Conservation (phyloP, 2,329 filamentous ascomycete genomes). For the Botrytis byssoidea region DNA sequence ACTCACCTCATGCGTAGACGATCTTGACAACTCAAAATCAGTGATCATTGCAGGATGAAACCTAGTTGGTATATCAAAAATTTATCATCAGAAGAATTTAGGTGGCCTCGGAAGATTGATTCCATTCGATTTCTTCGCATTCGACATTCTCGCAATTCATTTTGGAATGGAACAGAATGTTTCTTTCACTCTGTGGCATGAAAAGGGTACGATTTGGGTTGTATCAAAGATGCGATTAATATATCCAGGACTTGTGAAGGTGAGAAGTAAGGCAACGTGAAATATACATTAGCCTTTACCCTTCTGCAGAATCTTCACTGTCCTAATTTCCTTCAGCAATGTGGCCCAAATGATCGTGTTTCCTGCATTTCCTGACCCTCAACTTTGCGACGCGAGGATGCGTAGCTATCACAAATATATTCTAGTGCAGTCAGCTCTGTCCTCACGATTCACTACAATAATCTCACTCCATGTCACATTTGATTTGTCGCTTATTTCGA, state of each 20-base stretch:
- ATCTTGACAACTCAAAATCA: not conserved
- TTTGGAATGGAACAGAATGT: not conserved
- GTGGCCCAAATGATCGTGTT: not conserved
- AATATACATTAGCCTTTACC: too few relatives aligned
- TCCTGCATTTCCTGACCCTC: not conserved
- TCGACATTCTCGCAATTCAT: not conserved
- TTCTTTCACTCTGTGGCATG: not conserved
- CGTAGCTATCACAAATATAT: not conserved
- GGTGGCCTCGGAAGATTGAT: not conserved
- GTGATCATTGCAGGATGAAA: not conserved
- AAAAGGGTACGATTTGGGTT: not conserved
- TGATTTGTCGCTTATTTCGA: not conserved
- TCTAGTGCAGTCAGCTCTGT: not conserved
- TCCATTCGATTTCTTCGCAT: not conserved
- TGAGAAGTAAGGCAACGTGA: not conserved
- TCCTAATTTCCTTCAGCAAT: not conserved
- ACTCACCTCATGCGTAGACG: not conserved
- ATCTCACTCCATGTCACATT: not conserved
- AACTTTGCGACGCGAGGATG: not conserved
- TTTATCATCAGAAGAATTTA: not conserved
- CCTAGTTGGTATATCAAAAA: not conserved
- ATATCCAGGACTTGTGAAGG: not conserved
- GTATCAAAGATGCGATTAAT: not conserved
- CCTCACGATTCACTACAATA: not conserved
- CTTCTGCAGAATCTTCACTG: not conserved